Conservation (phyloP, 768 basidiomycete genomes). For the Boletellus ananiceps region DNA sequence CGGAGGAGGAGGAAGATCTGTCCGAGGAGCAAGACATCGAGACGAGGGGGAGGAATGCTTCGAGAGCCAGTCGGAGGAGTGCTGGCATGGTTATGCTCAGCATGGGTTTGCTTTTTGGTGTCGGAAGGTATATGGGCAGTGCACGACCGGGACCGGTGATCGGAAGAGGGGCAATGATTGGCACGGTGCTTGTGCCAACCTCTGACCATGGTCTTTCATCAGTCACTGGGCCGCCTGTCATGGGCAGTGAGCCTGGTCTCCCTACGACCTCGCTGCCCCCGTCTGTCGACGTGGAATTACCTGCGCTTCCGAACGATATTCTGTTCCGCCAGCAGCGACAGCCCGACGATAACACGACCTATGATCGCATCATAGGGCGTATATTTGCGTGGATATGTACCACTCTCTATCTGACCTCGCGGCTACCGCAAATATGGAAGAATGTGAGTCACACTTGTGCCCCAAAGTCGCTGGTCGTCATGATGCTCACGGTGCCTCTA, state of each 20-base stretch:
- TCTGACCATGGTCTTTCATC: conserved; percentile 1
- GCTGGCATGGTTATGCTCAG: conserved; percentile 82
- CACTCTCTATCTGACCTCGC: conserved; percentile 85
- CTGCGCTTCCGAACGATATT: conserved; percentile 3
- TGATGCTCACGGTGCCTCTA: conserved; percentile 27
- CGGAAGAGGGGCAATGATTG: conserved; percentile 35
- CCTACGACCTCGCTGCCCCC: background rate
- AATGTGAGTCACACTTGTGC: conserved; percentile 59
- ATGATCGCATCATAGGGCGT: conserved; percentile 75
- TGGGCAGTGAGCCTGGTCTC: conserved; percentile 11
- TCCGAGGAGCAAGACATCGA: conserved; percentile 22
- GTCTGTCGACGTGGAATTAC: conserved; percentile 18
- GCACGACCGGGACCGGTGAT: conserved; percentile 25
- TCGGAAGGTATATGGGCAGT: conserved; percentile 47
- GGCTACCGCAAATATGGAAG: conserved; percentile 98
- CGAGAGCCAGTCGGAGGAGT: conserved; percentile 64
- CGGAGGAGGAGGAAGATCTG: conserved; percentile 24
- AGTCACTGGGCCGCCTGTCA: conserved; percentile 9
- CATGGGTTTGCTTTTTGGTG: conserved; percentile 66
- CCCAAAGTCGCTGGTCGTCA: background rate
- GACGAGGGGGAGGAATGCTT: conserved; percentile 34
- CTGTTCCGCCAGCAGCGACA: conserved; percentile 5
- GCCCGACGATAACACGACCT: conserved; percentile 23
- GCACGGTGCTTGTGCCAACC: conserved; percentile 41
- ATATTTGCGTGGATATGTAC: conserved; percentile 95